Base-by-base conservation (phyloP, 75 land plant species). In the Sequoia sempervirens region DNA sequence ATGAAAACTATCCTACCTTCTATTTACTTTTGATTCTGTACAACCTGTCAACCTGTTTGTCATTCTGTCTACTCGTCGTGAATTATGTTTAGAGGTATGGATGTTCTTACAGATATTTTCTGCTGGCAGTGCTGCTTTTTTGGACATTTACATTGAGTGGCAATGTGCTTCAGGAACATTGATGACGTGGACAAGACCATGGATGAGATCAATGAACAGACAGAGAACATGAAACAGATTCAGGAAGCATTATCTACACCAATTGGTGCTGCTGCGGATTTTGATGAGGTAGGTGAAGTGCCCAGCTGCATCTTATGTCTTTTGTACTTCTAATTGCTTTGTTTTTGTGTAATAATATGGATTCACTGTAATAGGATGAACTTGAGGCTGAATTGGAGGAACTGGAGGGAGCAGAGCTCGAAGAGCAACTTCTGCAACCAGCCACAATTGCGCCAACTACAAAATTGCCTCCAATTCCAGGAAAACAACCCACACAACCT, bases 181-280 rank as follows among this genome's bases (percentile, higher is more conserved):
- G 87, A 87, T 80, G 88, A 87, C 20, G 86, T 87, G 17, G 88
- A 87, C 61, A 87, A 80, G 54, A 87, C 88, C 17, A 87, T 87
- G 88, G 88, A 87, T 61, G 88, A 87, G 37, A 68, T 87, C 18
- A 85, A 86, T 40, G 87, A 86, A 36, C 87, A 86, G 58, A 75
- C 81, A 53, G 87, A 86, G 68, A 87, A 87, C 73, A 40, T 87
- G 53, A 87, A 86, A 52, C 88, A 87, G 53, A 87, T 87, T 58
- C 88, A 87, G 45, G 88, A 87, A 50, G 88, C 88, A 28, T 68
- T 87, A 18, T 70, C 88, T 50, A 69, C 88, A 38, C 88, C 88
- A 26, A 45, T 87, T 36, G 88, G 88, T 36, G 43, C 82, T 40
- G 87, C 87, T 45, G 88, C 87, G 14, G 88, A 87, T n/a, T 54